phyloP scores from a whole-genome alignment of 2,329 filamentous ascomycete genomes.

The Aspergillus cejpii region DNA sequence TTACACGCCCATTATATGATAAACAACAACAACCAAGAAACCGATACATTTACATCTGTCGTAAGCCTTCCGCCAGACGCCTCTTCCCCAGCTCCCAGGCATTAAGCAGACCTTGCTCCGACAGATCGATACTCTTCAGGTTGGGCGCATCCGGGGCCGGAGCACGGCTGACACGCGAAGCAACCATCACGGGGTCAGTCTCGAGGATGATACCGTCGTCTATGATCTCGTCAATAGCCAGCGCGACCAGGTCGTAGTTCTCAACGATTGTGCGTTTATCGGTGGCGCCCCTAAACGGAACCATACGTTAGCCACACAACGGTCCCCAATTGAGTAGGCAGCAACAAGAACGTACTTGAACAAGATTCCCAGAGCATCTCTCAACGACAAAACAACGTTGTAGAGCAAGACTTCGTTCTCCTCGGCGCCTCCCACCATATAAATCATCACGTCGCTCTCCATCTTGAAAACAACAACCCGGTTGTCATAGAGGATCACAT shows the following conservation, averaged over 20 bases:
- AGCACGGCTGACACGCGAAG: conserved; percentile 84
- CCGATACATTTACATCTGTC: conserved; percentile 45
- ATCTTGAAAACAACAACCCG: conserved; percentile 95
- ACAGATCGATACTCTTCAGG: conserved; percentile 89
- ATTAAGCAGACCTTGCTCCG: conserved; percentile 91
- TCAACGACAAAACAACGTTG: conserved; percentile 83
- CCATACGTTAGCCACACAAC: conserved; percentile 13
- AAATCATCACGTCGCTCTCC: conserved; percentile 94
- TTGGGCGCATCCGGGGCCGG: conserved; percentile 81
- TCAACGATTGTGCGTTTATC: conserved; percentile 97
- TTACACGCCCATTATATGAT: conserved; percentile 6
- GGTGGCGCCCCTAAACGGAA: conserved; percentile 66
- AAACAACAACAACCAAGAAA: conserved; percentile 11
- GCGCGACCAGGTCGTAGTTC: conserved; percentile 93
- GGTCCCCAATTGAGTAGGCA: background rate
- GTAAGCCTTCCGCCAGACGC: conserved; percentile 82
- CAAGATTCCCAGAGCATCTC: conserved; percentile 82
- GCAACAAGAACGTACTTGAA: conserved; percentile 65
- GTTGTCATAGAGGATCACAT: conserved; percentile 97
- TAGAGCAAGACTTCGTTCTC: conserved; percentile 98
- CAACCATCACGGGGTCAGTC: conserved; percentile 90
- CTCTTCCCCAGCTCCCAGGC: conserved; percentile 88
- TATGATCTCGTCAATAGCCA: conserved; percentile 91
- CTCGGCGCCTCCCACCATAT: conserved; percentile 81
- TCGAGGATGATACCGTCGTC: conserved; percentile 96